Evolutionary conservation across 345 rosid species (phyloP), one percentile per base, ranked within the genome.

Genomic region (Ceriops tagal): DNA sequence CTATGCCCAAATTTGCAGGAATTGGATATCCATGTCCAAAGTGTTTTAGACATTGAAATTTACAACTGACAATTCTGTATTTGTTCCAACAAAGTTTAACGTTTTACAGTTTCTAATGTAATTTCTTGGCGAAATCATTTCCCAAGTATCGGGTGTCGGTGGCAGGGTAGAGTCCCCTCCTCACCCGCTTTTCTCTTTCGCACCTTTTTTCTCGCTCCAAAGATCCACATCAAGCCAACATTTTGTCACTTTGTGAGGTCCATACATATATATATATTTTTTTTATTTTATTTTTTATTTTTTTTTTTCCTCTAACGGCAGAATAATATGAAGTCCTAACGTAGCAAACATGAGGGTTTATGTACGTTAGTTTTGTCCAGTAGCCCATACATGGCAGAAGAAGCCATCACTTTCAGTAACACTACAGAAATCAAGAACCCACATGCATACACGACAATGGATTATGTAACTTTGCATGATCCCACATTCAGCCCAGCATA

Each of bases 231-330:
- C 69, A 59, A 59, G 72, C 61, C 20, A 47, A 51, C 24, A 19
- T 19, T 39, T 68, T 71, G 83, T 64, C 76, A 68, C 67, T 71
- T 70, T 65, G 27, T 65, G 65, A 64, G 64, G 78, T 65, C 67
- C 73, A 69, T 39, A 10, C 2, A 39, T 11, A 32, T 39, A 39
- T 39, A 39, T 39, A 27, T 27, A 27, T 27, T 1, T 27, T n/a
- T n/a, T n/a, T n/a, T n/a, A n/a, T n/a, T n/a, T 24, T 24, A 0
- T 2, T 30, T 30, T 30, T 30, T 30, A 3, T 43, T 7, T 46
- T 79, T 66, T 76, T 65, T 39, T 76, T 32, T 28, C 49, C 55
- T 52, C 39, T 63, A 82, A 74, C 85, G 81, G 82, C 69, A 69
- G 31, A 64, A 67, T 24, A 13, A 21, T 18, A 6, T 71, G 57